Evolutionary conservation across 129 eudicot species (phyloP), one percentile per base, ranked within the genome.

Genomic region (Flaveria trinervia): DNA sequence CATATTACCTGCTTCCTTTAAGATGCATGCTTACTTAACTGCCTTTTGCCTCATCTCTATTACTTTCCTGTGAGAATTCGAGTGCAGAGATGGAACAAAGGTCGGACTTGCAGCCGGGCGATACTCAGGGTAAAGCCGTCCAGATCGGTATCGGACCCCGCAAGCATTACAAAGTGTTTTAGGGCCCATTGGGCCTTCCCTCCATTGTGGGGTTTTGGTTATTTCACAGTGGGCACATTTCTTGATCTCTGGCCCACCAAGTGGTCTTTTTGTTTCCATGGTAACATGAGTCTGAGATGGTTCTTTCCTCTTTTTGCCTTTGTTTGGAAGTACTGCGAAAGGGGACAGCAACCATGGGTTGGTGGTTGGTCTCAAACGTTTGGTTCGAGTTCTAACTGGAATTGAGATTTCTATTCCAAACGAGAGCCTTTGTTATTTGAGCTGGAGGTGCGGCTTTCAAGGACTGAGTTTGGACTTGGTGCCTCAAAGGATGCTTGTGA

Each of bases 101-200:
- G 97, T 88, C 1, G 95, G 97, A 59, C 97, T 91, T 50, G 95
- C 92, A 23, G 92, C 92, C 0, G 97, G 97, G 4, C 97, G 92
- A 78, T 91, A 91, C 84, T 91, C 97, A 0, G 97, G 97, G 59
- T 72, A 86, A 79, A 91, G 89, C 8, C 95, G 90, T 3, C 95
- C 92, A 5, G 95, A 85, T 13, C 93, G 85, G 80, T 88, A 89
- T 4, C 95, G 87, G 71, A 91, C 95, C 17, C 97, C 97, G 82
- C 97, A 91, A 0, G 97, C 97, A 64, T 91, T 91, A 83, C 97
- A 91, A 39, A 91, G 88, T 16, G 97, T 88, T 76, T 89, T 89
- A 6, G 95, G 95, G 2, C 97, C 97, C 79, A 79, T 28, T 20
- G 97, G 96, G 18, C 97, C 97, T 62, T 90, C 96, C 76, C 97